A percentile compares a stretch with the other conserved stretches of the same genome.
Evolutionary conservation across 2,329 filamentous ascomycete genomes (phyloP).

Genomic region (Cladorrhinum sp.): DNA sequence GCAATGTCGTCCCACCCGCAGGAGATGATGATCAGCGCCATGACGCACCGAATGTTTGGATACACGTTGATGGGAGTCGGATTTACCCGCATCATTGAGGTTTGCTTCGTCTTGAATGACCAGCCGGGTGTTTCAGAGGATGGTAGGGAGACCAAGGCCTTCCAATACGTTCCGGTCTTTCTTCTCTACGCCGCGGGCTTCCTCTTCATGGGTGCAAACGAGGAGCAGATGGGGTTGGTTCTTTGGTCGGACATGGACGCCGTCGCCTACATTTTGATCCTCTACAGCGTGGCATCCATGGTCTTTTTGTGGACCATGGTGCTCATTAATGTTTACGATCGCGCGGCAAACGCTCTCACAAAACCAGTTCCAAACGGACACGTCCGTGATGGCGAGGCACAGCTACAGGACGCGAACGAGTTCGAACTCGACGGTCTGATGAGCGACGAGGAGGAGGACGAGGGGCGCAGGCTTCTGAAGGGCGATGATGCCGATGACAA

Average conservation of each 20-base stretch:
- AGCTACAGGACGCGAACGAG: conserved; percentile 78
- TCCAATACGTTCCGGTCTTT: conserved; percentile 53
- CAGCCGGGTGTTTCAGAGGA: conserved; percentile 61
- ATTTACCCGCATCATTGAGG: conserved; percentile 79
- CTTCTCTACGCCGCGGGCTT: conserved; percentile 89
- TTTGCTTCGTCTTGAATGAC: conserved; percentile 82
- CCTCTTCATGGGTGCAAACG: conserved; percentile 95
- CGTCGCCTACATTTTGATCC: conserved; percentile 86
- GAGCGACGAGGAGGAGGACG: conserved; percentile 82
- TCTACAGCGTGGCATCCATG: conserved; percentile 87
- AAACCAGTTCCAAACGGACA: conserved; percentile 38
- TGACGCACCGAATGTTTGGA: conserved; percentile 85
- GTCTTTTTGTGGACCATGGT: conserved; percentile 89
- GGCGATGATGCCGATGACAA: conserved; percentile 35
- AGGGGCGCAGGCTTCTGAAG: conserved; percentile 40
- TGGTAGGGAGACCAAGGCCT: conserved; percentile 64
- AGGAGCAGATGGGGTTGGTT: conserved; percentile 88
- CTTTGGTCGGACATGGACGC: conserved; percentile 74
- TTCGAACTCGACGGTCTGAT: conserved; percentile 91
- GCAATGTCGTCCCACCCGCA: conserved; percentile 93
- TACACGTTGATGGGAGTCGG: conserved; percentile 94
- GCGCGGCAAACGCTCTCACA: conserved; percentile 42
- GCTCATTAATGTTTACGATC: conserved; percentile 79
- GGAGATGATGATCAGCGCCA: conserved; percentile 75
- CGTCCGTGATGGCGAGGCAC: conserved; percentile 45